Conservation (phyloP, 129 eudicot genomes). For the Escallonia herrerae region DNA sequence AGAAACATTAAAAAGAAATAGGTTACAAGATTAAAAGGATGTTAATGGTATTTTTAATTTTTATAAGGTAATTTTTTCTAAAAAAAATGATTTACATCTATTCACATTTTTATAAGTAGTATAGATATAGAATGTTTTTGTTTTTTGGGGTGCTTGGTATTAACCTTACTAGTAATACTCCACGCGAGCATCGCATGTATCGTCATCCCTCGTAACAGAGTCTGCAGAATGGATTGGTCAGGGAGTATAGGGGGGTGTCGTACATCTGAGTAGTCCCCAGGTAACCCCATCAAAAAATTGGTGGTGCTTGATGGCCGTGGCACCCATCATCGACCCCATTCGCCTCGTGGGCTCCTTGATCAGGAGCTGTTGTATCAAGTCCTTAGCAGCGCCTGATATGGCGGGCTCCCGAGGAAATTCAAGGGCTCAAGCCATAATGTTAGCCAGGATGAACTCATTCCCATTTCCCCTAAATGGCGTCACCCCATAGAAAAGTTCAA, state of each 20-base stretch:
- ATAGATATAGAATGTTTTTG: no score
- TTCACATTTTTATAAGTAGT: no score
- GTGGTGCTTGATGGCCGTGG: constrained; percentile 59
- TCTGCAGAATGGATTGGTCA: constrained; percentile 26
- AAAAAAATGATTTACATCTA: no score
- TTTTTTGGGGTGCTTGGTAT: no score
- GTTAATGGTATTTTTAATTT: no score
- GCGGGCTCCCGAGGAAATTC: constrained; percentile 65
- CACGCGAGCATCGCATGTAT: constrained; percentile 22
- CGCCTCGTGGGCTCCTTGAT: constrained; percentile 55
- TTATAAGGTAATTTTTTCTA: no score
- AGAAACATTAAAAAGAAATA: no score
- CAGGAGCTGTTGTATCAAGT: constrained; percentile 48
- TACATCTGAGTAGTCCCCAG: constrained; percentile 71
- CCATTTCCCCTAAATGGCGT: constrained; percentile 73
- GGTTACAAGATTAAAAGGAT: no score
- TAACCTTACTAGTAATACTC: constrained; percentile 36
- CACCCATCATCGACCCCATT: constrained; percentile 72
- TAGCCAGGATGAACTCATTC: constrained; percentile 60
- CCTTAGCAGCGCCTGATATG: constrained; percentile 39
- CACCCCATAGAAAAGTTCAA: constrained; percentile 64
- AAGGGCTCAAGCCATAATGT: constrained; percentile 66
- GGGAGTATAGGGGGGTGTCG: constrained; percentile 57
- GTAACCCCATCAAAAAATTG: constrained; percentile 55
- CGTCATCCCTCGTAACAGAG: constrained; percentile 29